Percentiles rank a stretch among this genome's conserved stretches.
These are phyloP conservation scores for Eucalyptus regnans DNA, from an alignment of 345 rosid genomes.

Conservation along the genomic window DNA sequence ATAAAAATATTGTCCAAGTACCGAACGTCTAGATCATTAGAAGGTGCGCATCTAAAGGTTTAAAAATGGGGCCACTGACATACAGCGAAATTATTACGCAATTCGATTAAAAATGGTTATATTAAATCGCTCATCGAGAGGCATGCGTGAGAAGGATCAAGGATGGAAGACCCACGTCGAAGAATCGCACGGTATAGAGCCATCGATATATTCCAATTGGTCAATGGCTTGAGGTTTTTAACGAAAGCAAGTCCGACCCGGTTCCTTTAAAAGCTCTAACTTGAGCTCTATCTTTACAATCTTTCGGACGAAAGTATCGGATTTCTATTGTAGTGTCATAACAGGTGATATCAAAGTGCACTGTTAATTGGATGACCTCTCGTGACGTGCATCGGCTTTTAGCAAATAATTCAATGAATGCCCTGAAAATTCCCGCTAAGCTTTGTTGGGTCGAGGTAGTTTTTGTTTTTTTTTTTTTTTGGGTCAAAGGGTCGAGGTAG, in stretches of 20 bases:
- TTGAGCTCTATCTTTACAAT: background rate
- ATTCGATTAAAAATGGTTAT: background rate
- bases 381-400: too few relatives aligned
- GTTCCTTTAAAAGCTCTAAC: background rate
- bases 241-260: accelerated
- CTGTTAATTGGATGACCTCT: too few relatives aligned
- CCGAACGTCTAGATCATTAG: background rate
- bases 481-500: accelerated
- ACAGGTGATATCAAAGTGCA: too few relatives aligned
- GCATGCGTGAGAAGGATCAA: background rate
- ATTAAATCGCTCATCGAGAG: background rate
- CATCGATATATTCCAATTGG: background rate
- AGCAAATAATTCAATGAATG: accelerated
- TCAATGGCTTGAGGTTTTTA: background rate
- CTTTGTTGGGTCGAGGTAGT: background rate
- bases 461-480: too few relatives aligned
- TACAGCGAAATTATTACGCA: background rate
- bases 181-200: background rate
- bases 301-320: background rate
- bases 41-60: background rate
- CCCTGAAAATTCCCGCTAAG: background rate
- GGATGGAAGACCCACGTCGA: background rate
- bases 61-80: background rate
- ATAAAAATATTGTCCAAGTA: background rate
- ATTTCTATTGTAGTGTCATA: too few relatives aligned